Conservation (phyloP, 345 rosid species). For the Eucalyptus tenuipes region DNA sequence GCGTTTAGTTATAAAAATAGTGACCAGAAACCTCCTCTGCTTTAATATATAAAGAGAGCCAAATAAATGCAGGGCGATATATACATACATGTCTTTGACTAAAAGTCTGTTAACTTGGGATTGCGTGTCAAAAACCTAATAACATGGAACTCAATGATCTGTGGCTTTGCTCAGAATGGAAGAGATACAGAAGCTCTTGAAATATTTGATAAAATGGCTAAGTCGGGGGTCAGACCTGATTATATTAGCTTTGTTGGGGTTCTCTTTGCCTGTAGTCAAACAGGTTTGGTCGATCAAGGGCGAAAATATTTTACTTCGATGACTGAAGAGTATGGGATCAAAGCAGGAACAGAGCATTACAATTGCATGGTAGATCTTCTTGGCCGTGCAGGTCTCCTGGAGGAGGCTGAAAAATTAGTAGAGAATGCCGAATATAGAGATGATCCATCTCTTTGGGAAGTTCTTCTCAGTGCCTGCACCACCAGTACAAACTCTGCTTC, state of each 20-base stretch:
- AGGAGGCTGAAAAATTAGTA: conserved; percentile 69
- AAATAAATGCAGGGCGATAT: no score
- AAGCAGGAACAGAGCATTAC: conserved; percentile 71
- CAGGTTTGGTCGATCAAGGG: conserved; percentile 69
- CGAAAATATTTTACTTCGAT: conserved; percentile 39
- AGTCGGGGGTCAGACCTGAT: conserved; percentile 56
- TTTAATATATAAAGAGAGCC: no score
- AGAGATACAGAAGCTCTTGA: conserved; percentile 51
- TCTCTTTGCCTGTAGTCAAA: conserved; percentile 76
- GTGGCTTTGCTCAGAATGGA: conserved; percentile 87
- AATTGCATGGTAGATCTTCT: conserved; percentile 90
- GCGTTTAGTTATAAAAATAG: not conserved
- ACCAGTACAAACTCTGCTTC: conserved; percentile 20
- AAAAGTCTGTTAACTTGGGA: no score
- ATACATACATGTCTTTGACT: no score
- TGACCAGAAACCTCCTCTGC: no score
- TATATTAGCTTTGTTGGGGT: conserved; percentile 69
- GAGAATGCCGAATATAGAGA: conserved; percentile 47
- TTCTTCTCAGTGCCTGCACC: conserved; percentile 83
- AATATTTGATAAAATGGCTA: conserved; percentile 47
- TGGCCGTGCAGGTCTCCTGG: conserved; percentile 76
- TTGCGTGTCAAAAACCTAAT: conserved; percentile 50
- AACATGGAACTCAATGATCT: conserved; percentile 83
- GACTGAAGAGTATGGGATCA: conserved; percentile 36
- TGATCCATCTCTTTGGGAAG: conserved; percentile 73